phyloP scores from a whole-genome alignment of 345 rosid genomes.

The Hypericum androsaemum region DNA sequence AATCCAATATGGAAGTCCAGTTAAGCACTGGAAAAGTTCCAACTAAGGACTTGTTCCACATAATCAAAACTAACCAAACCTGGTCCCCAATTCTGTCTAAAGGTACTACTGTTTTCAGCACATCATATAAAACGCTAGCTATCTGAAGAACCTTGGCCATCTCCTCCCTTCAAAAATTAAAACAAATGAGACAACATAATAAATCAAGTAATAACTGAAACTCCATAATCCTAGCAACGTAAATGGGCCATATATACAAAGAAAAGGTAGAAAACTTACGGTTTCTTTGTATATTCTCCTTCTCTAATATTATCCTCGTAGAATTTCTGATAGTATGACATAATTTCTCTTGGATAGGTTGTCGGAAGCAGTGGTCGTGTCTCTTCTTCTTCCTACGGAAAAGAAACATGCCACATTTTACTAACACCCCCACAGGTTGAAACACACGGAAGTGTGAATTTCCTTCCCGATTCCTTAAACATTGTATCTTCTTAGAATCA shows the following conservation, averaged over 20 bases:
- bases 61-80: slow-evolving; percentile 32
- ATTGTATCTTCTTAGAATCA: too few relatives aligned
- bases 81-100: slow-evolving; percentile 33
- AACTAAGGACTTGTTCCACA: slow-evolving; percentile 5
- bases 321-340: slow-evolving; percentile 52
- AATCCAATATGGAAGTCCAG: slow-evolving; percentile 4
- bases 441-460: too few relatives aligned
- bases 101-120: slow-evolving; percentile 57
- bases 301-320: slow-evolving; percentile 48
- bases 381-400: slow-evolving; percentile 54
- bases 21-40: slow-evolving; percentile 4
- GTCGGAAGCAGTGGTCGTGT: slow-evolving; percentile 31
- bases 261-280: slow-evolving; percentile 39
- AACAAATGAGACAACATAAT: slow-evolving; percentile 11
- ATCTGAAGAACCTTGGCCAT: slow-evolving; percentile 75
- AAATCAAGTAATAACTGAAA: slow-evolving; percentile 3
- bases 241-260: neutral
- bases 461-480: too few relatives aligned
- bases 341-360: slow-evolving; percentile 60
- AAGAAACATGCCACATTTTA: too few relatives aligned
- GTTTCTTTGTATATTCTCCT: slow-evolving; percentile 49
- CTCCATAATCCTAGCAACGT: neutral
- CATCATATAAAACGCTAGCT: slow-evolving; percentile 82
- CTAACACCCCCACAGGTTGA: too few relatives aligned
- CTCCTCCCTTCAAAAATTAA: slow-evolving; percentile 64